Evolutionary conservation across 2,329 filamentous ascomycete genomes (phyloP).

Genomic region (Pseudodiploospora longispora): DNA sequence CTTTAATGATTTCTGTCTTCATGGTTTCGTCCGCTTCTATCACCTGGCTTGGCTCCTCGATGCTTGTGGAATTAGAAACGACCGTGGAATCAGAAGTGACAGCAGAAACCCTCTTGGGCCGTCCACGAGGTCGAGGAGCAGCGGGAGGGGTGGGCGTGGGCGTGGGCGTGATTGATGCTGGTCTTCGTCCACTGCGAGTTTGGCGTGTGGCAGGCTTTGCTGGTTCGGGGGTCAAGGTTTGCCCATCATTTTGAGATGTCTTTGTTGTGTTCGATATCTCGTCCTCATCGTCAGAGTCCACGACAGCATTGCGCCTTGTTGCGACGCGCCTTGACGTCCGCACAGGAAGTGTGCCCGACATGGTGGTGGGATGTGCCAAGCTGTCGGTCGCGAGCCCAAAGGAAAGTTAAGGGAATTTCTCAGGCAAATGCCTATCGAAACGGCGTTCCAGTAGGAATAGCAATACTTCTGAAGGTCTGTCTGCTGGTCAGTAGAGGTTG

Average conservation of each 20-base stretch:
- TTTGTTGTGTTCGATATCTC: constrained; percentile 44
- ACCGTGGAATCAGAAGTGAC: constrained; percentile 5
- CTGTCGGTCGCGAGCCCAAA: constrained; percentile 5
- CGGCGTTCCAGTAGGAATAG: too few relatives aligned
- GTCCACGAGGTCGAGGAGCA: constrained; percentile 32
- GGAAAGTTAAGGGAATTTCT: background rate
- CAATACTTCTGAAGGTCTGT: too few relatives aligned
- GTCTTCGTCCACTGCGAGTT: constrained; percentile 29
- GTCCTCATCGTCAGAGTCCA: constrained; percentile 76
- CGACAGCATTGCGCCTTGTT: constrained; percentile 61
- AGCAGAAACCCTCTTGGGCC: constrained; percentile 33
- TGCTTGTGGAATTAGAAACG: background rate
- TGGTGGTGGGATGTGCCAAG: constrained; percentile 12
- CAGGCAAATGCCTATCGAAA: background rate
- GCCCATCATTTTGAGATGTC: constrained; percentile 62
- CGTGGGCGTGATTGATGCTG: constrained; percentile 19
- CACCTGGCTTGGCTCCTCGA: constrained; percentile 2
- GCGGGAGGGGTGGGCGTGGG: constrained; percentile 34
- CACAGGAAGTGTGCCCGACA: constrained; percentile 25
- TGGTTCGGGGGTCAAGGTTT: constrained; percentile 57
- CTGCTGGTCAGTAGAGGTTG: too few relatives aligned
- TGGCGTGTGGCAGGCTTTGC: constrained; percentile 49
- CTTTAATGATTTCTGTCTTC: constrained; percentile 7
- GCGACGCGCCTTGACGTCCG: constrained; percentile 35
- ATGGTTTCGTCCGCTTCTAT: constrained; percentile 8